A percentile compares a stretch with the other conserved stretches of the same genome.
These are phyloP conservation scores for Cadophora malorum DNA, from an alignment of 2,329 filamentous ascomycete species.

Conservation along the genomic window DNA sequence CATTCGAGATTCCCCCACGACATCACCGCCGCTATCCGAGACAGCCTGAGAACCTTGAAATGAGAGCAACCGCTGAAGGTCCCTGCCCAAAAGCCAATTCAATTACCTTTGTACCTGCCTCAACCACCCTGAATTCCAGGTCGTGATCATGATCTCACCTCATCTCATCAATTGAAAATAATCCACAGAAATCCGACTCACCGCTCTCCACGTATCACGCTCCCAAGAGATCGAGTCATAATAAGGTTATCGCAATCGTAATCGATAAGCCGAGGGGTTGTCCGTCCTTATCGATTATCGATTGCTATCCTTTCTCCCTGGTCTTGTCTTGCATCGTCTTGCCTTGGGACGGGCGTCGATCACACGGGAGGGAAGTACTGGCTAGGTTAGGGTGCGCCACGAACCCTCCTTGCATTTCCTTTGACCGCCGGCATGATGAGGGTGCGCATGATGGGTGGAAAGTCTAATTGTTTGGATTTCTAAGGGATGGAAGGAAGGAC, in stretches of 20 bases:
- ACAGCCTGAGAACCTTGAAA: not conserved
- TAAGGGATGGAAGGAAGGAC: too few species aligned
- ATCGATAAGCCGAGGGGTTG: conserved; percentile 8
- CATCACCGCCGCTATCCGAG: too few species aligned
- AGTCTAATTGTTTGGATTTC: too few species aligned
- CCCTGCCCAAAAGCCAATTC: not conserved
- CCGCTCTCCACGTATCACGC: not conserved
- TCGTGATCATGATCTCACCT: too few species aligned
- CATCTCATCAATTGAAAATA: too few species aligned
- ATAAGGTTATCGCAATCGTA: conserved; percentile 2
- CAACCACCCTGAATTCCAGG: too few species aligned
- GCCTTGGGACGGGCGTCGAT: not conserved
- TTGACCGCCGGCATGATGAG: conserved; percentile 1
- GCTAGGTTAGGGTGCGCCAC: not conserved
- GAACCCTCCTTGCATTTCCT: conserved; percentile 3
- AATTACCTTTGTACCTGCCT: too few species aligned
- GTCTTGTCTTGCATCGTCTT: not conserved
- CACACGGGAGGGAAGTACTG: not conserved
- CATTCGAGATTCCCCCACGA: too few species aligned
- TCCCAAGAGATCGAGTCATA: not conserved
- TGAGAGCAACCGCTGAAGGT: too few species aligned
- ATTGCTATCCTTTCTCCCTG: not conserved
- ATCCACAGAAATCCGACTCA: not conserved
- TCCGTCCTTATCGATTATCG: not conserved
- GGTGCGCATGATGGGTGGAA: conserved; percentile 5